These are phyloP conservation scores for Sicyos baderoa DNA, from an alignment of 306 rosid genomes.

Conservation along the genomic window DNA sequence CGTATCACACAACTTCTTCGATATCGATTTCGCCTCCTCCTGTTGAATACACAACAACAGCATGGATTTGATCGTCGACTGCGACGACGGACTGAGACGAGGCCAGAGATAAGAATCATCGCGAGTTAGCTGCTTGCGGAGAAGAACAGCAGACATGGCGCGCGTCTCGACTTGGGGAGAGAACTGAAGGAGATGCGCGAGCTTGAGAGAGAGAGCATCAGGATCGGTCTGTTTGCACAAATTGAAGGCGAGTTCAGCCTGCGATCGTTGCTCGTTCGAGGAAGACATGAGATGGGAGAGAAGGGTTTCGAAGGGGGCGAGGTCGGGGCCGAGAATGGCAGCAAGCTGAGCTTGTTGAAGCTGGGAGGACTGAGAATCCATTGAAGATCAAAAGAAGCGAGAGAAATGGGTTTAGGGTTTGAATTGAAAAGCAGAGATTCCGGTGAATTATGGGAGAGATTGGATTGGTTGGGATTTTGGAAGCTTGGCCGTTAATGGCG, in stretches of 20 bases:
- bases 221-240: slow-evolving; percentile 96
- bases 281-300: slow-evolving; percentile 89
- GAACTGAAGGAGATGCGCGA: slow-evolving; percentile 73
- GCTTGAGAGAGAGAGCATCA: slow-evolving; percentile 61
- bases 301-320: slow-evolving; percentile 58
- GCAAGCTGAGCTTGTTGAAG: slow-evolving; percentile 30
- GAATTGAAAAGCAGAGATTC: background rate
- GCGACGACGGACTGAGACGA: slow-evolving; percentile 48
- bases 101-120: slow-evolving; percentile 93
- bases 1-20: slow-evolving; percentile 82
- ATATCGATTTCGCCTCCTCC: slow-evolving; percentile 60
- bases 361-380: slow-evolving; percentile 71
- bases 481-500: background rate
- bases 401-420: slow-evolving; percentile 6
- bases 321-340: slow-evolving; percentile 82
- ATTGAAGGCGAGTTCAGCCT: slow-evolving; percentile 78
- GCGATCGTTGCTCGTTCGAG: slow-evolving; percentile 78
- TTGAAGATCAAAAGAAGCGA: slow-evolving; percentile 22
- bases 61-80: slow-evolving; percentile 62
- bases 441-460: background rate
- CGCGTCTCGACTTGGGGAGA: slow-evolving; percentile 68
- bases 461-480: no score
- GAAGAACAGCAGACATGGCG: slow-evolving; percentile 94
- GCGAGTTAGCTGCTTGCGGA: slow-evolving; percentile 88
- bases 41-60: slow-evolving; percentile 61